A percentile compares a stretch with the other conserved stretches of the same genome.
Conservation (phyloP, 192 early-diverging fungal species). For the Umbelopsis sp. region DNA sequence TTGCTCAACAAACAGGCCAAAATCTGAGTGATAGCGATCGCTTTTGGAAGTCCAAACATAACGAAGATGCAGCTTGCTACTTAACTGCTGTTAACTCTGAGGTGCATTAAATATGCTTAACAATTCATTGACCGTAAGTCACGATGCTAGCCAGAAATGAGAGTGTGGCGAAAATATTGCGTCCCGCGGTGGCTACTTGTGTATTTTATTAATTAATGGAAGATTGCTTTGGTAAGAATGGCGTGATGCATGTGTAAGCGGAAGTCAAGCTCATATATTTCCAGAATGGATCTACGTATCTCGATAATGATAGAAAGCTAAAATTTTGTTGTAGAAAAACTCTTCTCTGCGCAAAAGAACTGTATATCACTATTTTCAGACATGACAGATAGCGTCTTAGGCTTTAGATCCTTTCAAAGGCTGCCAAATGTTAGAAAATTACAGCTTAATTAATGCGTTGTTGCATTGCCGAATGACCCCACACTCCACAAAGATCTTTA, state of each 20-base stretch:
- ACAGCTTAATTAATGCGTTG: neutral
- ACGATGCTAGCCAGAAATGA: neutral
- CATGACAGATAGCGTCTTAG: no score
- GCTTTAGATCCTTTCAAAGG: no score
- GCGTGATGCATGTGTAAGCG: neutral
- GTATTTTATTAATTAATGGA: neutral
- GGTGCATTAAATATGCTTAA: constrained; percentile 6
- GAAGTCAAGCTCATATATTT: neutral
- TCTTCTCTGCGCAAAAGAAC: no score
- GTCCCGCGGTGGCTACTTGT: neutral
- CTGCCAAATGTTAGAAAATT: no score
- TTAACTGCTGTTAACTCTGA: neutral
- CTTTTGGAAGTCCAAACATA: constrained; percentile 4
- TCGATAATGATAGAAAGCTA: neutral
- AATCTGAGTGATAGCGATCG: neutral
- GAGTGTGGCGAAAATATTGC: neutral
- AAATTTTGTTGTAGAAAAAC: no score
- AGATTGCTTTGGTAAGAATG: constrained; percentile 1
- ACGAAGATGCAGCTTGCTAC: neutral
- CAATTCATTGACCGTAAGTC: neutral
- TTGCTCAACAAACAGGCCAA: neutral
- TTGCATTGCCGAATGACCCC: neutral
- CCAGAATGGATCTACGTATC: neutral
- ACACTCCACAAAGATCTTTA: neutral
- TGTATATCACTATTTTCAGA: no score